phyloP scores from a whole-genome alignment of 805 yeast genomes.

The Saccharomycopsis guyanensis region DNA sequence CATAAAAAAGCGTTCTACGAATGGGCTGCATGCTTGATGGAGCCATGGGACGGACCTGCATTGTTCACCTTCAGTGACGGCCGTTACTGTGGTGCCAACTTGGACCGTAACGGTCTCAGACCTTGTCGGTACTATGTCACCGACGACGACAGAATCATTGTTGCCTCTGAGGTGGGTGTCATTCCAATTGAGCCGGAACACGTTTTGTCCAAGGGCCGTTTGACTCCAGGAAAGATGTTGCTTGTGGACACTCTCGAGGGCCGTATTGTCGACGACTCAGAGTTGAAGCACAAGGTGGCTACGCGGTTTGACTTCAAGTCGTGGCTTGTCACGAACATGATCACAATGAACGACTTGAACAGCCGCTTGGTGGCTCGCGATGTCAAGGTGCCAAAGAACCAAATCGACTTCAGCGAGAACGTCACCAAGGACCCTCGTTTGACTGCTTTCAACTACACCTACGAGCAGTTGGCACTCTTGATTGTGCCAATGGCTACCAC shows the following conservation, averaged over 20 bases:
- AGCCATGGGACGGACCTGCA: conserved; percentile 99
- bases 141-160: conserved; percentile 88
- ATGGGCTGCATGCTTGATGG: conserved; percentile 99
- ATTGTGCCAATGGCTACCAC: conserved; percentile 89
- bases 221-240: conserved; percentile 94
- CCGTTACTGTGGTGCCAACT: conserved; percentile 95
- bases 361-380: conserved; percentile 38
- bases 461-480: conserved; percentile 77
- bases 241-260: conserved; percentile 92
- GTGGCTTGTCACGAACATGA: conserved; percentile 83
- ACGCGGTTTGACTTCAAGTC: conserved; percentile 84
- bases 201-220: conserved; percentile 83
- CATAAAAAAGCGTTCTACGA: conserved; percentile 92
- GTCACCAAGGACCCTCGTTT: conserved; percentile 80
- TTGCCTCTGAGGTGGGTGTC: conserved; percentile 98
- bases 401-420: conserved; percentile 27
- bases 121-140: conserved; percentile 98
- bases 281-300: conserved; percentile 73
- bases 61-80: conserved; percentile 95
- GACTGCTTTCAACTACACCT: conserved; percentile 86
- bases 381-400: conserved; percentile 23
- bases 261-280: conserved; percentile 86
- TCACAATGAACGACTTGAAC: conserved; percentile 71
- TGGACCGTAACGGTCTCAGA: conserved; percentile 95
- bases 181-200: conserved; percentile 78